phyloP scores from a whole-genome alignment of 1,284 basidiomycete genomes.

The Ceratobasidium sp. region DNA sequence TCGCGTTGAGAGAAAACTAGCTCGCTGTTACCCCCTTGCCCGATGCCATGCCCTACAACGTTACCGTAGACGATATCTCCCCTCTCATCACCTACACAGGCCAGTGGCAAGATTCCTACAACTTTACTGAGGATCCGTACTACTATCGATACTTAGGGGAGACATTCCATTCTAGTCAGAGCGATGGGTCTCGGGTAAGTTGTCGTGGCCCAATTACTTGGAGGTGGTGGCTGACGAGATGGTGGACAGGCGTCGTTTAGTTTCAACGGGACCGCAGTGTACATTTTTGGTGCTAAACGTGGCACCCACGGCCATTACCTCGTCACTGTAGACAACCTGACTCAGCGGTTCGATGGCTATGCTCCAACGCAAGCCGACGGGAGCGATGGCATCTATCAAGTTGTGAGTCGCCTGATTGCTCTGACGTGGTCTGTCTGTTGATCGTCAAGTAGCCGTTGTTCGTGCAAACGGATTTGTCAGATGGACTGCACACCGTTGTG shows the following conservation, averaged over 20 bases:
- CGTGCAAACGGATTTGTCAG: neutral
- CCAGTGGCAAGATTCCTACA: constrained; percentile 19
- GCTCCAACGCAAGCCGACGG: constrained; percentile 23
- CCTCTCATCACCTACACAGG: constrained; percentile 34
- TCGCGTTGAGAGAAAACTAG: too few species aligned
- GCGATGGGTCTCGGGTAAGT: constrained; percentile 22
- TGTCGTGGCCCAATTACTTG: neutral
- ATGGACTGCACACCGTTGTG: constrained; percentile 16
- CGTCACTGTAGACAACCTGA: constrained; percentile 14
- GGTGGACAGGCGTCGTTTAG: constrained; percentile 3
- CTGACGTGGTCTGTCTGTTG: neutral
- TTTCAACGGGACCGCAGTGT: constrained; percentile 36
- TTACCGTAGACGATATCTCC: constrained; percentile 39
- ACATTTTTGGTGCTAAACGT: constrained; percentile 42
- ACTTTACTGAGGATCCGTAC: neutral
- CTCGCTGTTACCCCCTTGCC: neutral
- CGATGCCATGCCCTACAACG: constrained; percentile 35
- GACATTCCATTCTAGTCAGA: constrained; percentile 10
- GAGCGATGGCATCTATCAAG: constrained; percentile 29
- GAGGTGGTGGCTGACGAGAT: neutral
- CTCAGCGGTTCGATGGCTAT: constrained; percentile 23
- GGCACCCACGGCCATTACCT: constrained; percentile 13
- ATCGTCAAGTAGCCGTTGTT: neutral
- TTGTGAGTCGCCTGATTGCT: neutral
- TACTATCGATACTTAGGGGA: constrained; percentile 16